Percentiles rank a stretch among this genome's conserved stretches.
phyloP scores from a whole-genome alignment of 2,329 filamentous ascomycete species.

The Colletotrichum abscissum region DNA sequence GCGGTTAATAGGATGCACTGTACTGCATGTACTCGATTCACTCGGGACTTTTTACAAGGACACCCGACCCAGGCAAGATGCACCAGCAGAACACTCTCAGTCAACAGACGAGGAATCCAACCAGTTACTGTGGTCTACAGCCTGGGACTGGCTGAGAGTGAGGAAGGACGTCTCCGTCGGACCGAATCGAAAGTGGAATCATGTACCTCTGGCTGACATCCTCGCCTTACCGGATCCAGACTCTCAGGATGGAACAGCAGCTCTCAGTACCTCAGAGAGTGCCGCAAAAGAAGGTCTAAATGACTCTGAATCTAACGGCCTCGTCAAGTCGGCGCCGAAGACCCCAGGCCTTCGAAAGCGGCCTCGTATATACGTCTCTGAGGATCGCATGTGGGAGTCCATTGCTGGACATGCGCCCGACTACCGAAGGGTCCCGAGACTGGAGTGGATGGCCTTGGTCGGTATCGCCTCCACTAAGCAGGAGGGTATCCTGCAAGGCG shows the following conservation, averaged over 20 bases:
- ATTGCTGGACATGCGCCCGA: conserved; percentile 70
- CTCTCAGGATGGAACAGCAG: not conserved
- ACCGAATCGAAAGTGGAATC: conserved; percentile 36
- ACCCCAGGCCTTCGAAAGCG: conserved; percentile 26
- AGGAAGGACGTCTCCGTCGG: conserved; percentile 40
- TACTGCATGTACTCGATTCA: conserved; percentile 30
- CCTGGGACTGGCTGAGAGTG: conserved; percentile 40
- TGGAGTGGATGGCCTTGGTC: conserved; percentile 69
- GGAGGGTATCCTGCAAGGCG: conserved; percentile 70
- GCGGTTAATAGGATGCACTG: conserved; percentile 28
- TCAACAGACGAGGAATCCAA: not conserved
- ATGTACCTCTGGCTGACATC: conserved; percentile 35
- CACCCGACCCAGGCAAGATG: conserved; percentile 1
- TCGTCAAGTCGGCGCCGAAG: not conserved
- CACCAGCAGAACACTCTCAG: not conserved
- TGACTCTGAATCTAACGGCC: not conserved
- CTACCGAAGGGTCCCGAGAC: conserved; percentile 66
- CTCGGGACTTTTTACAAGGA: conserved; percentile 29
- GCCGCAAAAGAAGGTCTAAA: not conserved
- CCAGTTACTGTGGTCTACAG: conserved; percentile 30
- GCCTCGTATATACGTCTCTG: conserved; percentile 59
- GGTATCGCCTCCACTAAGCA: conserved; percentile 66
- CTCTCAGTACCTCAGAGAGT: not conserved
- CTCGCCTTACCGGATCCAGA: conserved; percentile 33
- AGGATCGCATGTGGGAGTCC: conserved; percentile 69